Base-by-base conservation (phyloP, 495 filamentous ascomycete species). In the Letharia lupina region DNA sequence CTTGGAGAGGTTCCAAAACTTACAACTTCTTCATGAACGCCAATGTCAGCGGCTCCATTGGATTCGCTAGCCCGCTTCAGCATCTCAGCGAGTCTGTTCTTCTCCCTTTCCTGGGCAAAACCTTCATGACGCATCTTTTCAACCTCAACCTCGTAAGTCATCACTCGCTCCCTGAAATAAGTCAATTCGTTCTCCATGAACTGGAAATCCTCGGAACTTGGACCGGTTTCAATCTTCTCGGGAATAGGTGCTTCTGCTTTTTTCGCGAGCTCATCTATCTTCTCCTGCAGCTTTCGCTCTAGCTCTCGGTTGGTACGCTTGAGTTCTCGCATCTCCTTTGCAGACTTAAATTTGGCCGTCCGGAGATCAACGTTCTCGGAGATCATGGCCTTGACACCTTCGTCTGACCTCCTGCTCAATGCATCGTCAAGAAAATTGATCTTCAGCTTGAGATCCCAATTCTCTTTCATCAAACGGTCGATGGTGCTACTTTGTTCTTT, bases 401-500 rank as follows among this genome's bases (percentile, higher is more conserved):
- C 95, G 74, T 98, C 95, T 12, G 91, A 96, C 48, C 93, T 87
- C 72, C 91, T 90, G 76, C 95, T 91, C 39, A 98, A 76, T 13
- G 93, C 89, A 31, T 92, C 88, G 70, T 89, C 89, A 37, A 93
- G 80, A 68, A 90, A 93, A 77, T 89, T 89, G 56, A 93, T 90
- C 75, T 91, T 93, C 67, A 93, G 81, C 75, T 93, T 93, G 37
- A 93, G 79, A 72, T 92, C 90, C 72, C 92, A 93, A 69, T 93
- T 93, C 72, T 93, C 89, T 76, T 98, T 98, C 66, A 89, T 91
- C 9, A 98, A 82, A 39, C 92, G 86, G 73, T 98, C 94, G 67
- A 98, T 97, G 33, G 91, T 96, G 73, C 89, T 94, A 69, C 91
- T 96, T 75, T 98, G 94, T 74, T 98, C 94, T 75, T 98, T 97